phyloP scores from a whole-genome alignment of 108 stramenopile genomes.

The Hondaea fermentalgiana region DNA sequence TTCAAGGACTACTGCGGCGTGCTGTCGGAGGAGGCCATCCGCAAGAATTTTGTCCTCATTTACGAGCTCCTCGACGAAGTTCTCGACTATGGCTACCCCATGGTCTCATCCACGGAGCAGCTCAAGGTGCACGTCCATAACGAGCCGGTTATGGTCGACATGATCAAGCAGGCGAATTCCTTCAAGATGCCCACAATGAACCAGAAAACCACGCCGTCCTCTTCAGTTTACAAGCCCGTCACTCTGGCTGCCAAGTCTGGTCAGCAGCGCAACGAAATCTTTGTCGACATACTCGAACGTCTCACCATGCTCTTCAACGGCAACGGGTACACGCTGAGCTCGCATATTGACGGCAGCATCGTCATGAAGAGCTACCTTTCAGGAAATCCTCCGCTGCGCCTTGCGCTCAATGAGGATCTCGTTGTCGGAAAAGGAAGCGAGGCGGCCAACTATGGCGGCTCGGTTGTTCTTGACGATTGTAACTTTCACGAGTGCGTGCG shows the following conservation, averaged over 20 bases:
- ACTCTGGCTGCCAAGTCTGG: constrained; percentile 66
- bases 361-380: constrained; percentile 87
- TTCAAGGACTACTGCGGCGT: constrained; percentile 99
- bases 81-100: constrained; percentile 95
- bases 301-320: constrained; percentile 92
- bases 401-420: constrained; percentile 96
- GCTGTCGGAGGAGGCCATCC: constrained; percentile 88
- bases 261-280: constrained; percentile 96
- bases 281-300: constrained; percentile 97
- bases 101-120: constrained; percentile 86
- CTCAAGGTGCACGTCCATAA: constrained; percentile 96
- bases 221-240: constrained; percentile 87
- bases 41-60: constrained; percentile 96
- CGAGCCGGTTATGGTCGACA: constrained; percentile 82
- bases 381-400: constrained; percentile 90
- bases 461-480: constrained; percentile 83
- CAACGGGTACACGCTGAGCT: constrained; percentile 93
- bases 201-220: constrained; percentile 89
- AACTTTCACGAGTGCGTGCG: constrained; percentile 98
- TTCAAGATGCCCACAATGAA: constrained; percentile 65
- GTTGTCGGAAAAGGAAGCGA: constrained; percentile 67
- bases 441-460: constrained; percentile 5
- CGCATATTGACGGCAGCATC: constrained; percentile 95
- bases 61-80: constrained; percentile 99
- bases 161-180: constrained; percentile 28